Conservation (phyloP, 148 eudicot genomes). For the Limonium bicolor region DNA sequence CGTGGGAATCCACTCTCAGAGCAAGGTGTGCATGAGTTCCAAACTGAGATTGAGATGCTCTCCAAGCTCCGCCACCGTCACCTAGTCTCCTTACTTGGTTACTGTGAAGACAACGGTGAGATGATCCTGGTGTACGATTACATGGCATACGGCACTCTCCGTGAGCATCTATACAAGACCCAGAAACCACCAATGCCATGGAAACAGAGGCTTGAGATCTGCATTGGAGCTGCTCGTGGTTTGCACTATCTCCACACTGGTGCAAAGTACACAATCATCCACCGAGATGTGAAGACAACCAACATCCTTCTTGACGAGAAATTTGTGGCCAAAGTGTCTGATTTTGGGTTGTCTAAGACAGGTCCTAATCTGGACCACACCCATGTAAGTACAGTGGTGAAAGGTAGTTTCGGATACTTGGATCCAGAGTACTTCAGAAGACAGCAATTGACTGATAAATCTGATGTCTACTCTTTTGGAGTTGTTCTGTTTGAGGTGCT, state of each 20-base stretch:
- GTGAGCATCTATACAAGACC: slow-evolving; percentile 94
- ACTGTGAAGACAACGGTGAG: slow-evolving; percentile 86
- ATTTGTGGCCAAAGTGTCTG: slow-evolving; percentile 95
- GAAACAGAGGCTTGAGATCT: slow-evolving; percentile 93
- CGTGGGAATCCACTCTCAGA: slow-evolving; percentile 82
- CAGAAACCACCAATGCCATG: slow-evolving; percentile 85
- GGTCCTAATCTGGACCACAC: slow-evolving; percentile 91
- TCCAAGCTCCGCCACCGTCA: slow-evolving; percentile 95
- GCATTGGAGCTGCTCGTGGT: slow-evolving; percentile 93
- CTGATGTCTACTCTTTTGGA: slow-evolving; percentile 91
- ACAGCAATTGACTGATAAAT: slow-evolving; percentile 86
- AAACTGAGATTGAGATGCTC: slow-evolving; percentile 94
- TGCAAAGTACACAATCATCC: slow-evolving; percentile 89
- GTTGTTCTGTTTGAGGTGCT: slow-evolving; percentile 83
- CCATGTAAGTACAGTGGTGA: slow-evolving; percentile 89
- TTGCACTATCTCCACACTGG: slow-evolving; percentile 94
- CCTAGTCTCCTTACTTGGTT: slow-evolving; percentile 84
- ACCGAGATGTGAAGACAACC: slow-evolving; percentile 95
- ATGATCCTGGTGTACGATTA: slow-evolving; percentile 92
- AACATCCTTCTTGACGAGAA: slow-evolving; percentile 85
- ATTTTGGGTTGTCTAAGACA: slow-evolving; percentile 92
- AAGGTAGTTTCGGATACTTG: slow-evolving; percentile 90
- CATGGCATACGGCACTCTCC: slow-evolving; percentile 89
- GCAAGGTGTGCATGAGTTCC: slow-evolving; percentile 90
- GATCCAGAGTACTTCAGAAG: slow-evolving; percentile 95